A percentile compares a stretch with the other conserved stretches of the same genome.
These are phyloP conservation scores for Penicillium sclerotigenum DNA, from an alignment of 2,329 filamentous ascomycete genomes.

Conservation along the genomic window DNA sequence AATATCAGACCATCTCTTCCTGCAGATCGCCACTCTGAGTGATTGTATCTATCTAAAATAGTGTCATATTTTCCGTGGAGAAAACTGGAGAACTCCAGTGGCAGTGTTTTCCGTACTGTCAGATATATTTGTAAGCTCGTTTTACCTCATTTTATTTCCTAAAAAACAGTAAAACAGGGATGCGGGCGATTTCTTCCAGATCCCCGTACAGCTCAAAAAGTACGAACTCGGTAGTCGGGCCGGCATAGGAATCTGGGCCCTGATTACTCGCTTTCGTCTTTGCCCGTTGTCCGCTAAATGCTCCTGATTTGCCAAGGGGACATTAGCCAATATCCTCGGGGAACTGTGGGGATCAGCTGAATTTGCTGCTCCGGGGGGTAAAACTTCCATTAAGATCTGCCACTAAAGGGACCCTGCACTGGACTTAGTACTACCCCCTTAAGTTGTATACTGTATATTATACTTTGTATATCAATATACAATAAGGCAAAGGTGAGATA, in stretches of 20 bases:
- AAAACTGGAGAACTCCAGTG: conserved; percentile 7
- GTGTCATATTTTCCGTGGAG: conserved; percentile 22
- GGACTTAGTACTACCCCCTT: not conserved
- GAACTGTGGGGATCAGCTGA: conserved; percentile 5
- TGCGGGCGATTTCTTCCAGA: not conserved
- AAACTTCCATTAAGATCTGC: conserved; percentile 18
- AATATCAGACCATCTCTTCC: not conserved
- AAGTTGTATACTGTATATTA: not conserved
- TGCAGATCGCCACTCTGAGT: conserved; percentile 19
- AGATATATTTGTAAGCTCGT: not conserved
- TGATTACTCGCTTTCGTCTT: not conserved
- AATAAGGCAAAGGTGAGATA: not conserved
- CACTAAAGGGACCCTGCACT: conserved; percentile 17
- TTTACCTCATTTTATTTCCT: not conserved
- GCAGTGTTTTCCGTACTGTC: not conserved
- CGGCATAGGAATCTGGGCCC: not conserved
- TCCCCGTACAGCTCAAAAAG: not conserved
- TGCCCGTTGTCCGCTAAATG: not conserved
- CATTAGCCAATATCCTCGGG: not conserved
- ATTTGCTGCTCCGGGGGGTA: not conserved
- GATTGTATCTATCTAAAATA: conserved; percentile 17
- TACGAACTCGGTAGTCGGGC: not conserved
- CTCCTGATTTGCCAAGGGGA: not conserved
- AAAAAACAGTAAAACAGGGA: not conserved
- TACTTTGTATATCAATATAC: not conserved